Evolutionary conservation across 225 moss, liverwort and hornwort species (phyloP), one percentile per base, ranked within the genome.

Genomic region (Neckera pumila): DNA sequence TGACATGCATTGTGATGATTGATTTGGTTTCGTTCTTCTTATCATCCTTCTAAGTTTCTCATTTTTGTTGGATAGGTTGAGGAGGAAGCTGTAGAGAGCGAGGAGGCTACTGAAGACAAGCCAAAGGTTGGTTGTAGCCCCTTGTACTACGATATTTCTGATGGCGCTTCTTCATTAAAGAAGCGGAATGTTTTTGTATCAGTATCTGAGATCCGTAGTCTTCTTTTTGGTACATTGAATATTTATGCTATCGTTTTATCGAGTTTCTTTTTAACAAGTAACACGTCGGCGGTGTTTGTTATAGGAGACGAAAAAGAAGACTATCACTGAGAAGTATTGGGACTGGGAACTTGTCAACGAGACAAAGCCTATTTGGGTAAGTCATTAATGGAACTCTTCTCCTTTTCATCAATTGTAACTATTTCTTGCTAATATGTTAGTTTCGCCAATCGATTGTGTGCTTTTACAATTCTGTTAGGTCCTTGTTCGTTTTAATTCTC

Each of bases 281-380:
- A 43, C 12, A 30, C 42, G 54, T 75, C 8, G 82, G 76, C 36
- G 75, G 75, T 84, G 47, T 49, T 38, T 78, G 58, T 70, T 84
- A 49, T 38, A 89, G 85, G 86, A 96, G 93, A 91, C 88, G 85
- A 96, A 91, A 81, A 96, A 86, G 86, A 97, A 98, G 88, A 95
- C 94, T 10, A 88, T 93, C 33, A 91, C 93, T 65, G 98, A 98
- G 91, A 98, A 97, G 90, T 98, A 97, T 86, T 98, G 92, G 92
- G 98, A 98, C 47, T 97, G 98, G 98, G 97, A 97, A 90, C 92
- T 98, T n/a, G 90, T 95, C 20, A 97, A 98, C 77, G 98, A 98
- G 79, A 98, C 98, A 54, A 98, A 98, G 88, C 98, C 97, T 54
- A 95, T 98, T 49, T 98, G 96, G 97, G 96, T 99, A 82, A 84